Evolutionary conservation across 208 protist species (phyloP).

Genomic region (Herpetomonas samuelpessoai): DNA sequence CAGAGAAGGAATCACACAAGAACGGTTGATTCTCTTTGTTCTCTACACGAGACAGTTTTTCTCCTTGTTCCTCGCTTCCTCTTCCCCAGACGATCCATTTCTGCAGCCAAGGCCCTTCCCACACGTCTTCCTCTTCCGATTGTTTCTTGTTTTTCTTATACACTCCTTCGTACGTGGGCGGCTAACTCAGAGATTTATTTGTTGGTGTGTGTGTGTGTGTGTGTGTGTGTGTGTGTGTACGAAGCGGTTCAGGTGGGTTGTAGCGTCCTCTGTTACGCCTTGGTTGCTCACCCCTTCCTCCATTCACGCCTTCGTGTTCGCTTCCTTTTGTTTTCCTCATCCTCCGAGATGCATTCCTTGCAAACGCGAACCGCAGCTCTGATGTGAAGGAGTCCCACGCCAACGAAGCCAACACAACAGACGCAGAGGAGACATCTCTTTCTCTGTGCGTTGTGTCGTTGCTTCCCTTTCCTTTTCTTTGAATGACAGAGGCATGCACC

Average conservation of each 20-base stretch:
- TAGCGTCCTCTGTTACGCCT: not conserved
- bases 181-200: not conserved
- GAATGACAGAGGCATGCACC: too few relatives aligned
- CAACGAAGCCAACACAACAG: too few relatives aligned
- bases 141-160: conserved; percentile 5
- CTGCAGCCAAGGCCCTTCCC: not conserved
- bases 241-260: not conserved
- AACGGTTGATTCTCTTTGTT: conserved; percentile 13
- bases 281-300: not conserved
- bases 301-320: conserved; percentile 2
- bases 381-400: too few relatives aligned
- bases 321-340: not conserved
- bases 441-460: too few relatives aligned
- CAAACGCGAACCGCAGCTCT: too few relatives aligned
- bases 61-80: conserved; percentile 1
- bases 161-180: not conserved
- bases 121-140: not conserved
- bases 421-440: too few relatives aligned
- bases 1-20: conserved; percentile 6
- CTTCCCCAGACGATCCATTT: not conserved
- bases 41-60: not conserved
- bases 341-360: not conserved
- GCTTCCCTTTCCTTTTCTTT: too few relatives aligned
- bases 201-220: conserved; percentile 5
- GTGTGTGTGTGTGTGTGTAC: conserved; percentile 10